Percentiles rank a stretch among this genome's conserved stretches.
These are phyloP conservation scores for Plicaturopsis crispa DNA, from an alignment of 768 basidiomycete genomes.

Conservation along the genomic window DNA sequence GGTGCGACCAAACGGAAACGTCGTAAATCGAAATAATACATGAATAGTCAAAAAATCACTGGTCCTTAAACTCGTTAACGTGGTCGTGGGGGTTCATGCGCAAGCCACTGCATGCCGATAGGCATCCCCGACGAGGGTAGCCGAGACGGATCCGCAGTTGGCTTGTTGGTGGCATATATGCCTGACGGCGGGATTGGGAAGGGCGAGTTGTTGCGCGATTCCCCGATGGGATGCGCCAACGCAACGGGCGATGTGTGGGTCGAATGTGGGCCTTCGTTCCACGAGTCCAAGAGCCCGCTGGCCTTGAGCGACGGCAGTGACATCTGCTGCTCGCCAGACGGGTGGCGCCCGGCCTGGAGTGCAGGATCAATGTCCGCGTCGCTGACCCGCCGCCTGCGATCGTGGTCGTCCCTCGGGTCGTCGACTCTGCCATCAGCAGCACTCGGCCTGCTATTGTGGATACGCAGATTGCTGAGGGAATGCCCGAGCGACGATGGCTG, in stretches of 20 bases:
- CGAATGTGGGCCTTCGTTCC: slow-evolving; percentile 22
- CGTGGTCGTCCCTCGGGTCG: too few species aligned
- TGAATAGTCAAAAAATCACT: slow-evolving; percentile 7
- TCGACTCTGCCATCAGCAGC: too few species aligned
- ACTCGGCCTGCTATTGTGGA: slow-evolving; percentile 20
- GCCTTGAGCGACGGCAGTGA: slow-evolving; percentile 70
- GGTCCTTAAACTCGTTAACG: too few species aligned
- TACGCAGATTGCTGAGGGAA: slow-evolving; percentile 26
- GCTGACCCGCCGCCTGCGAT: too few species aligned
- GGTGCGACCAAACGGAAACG: slow-evolving; percentile 5
- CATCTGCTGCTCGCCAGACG: slow-evolving; percentile 15
- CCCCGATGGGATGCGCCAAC: too few species aligned
- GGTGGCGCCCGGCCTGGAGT: slow-evolving; percentile 12
- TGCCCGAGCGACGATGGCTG: slow-evolving; percentile 23
- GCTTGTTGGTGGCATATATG: too few species aligned
- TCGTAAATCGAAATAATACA: slow-evolving; percentile 8
- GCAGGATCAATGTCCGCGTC: slow-evolving; percentile 23
- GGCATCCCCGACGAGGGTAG: slow-evolving; percentile 40
- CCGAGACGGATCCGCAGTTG: slow-evolving; percentile 23
- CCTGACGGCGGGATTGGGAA: too few species aligned
- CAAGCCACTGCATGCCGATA: slow-evolving; percentile 63
- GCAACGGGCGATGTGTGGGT: too few species aligned
- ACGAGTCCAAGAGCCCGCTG: slow-evolving; percentile 61
- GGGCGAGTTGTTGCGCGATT: too few species aligned
- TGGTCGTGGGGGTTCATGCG: slow-evolving; percentile 55